These are phyloP conservation scores for Coprinopsis cinerea DNA, from an alignment of 768 basidiomycete species.

Conservation along the genomic window DNA sequence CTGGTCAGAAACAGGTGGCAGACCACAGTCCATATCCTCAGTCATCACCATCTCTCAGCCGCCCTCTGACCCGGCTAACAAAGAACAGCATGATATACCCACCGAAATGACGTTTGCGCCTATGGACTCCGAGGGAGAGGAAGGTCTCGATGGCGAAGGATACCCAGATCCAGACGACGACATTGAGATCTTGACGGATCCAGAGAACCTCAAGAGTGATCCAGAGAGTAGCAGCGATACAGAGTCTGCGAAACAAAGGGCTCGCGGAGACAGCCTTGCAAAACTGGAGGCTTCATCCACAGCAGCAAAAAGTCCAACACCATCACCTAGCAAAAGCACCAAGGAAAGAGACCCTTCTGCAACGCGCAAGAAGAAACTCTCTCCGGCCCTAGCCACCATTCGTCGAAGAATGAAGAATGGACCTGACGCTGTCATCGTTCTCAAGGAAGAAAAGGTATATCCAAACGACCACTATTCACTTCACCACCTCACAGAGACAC, in stretches of 20 bases:
- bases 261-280: conserved; percentile 49
- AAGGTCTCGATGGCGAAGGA: conserved; percentile 8
- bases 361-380: conserved; percentile 14
- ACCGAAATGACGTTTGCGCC: conserved; percentile 59
- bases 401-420: conserved; percentile 37
- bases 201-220: conserved; percentile 26
- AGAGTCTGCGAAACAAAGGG: conserved; percentile 27
- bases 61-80: conserved; percentile 50
- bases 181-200: conserved; percentile 35
- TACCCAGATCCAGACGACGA: conserved; percentile 38
- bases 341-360: conserved; percentile 11
- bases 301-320: background rate
- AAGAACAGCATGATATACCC: conserved; percentile 32
- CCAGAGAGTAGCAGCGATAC: conserved; percentile 39
- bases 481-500: conserved; percentile 1
- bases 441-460: conserved; percentile 80
- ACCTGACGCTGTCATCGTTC: conserved; percentile 79
- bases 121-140: conserved; percentile 36
- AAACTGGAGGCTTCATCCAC: conserved; percentile 41
- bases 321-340: no score
- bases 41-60: conserved; percentile 82
- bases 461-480: background rate
- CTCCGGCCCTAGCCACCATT: conserved; percentile 32
- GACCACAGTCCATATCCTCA: conserved; percentile 74
- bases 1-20: conserved; percentile 80